phyloP scores from a whole-genome alignment of 225 moss, liverwort and hornwort genomes.

The Anthoceros angustus region DNA sequence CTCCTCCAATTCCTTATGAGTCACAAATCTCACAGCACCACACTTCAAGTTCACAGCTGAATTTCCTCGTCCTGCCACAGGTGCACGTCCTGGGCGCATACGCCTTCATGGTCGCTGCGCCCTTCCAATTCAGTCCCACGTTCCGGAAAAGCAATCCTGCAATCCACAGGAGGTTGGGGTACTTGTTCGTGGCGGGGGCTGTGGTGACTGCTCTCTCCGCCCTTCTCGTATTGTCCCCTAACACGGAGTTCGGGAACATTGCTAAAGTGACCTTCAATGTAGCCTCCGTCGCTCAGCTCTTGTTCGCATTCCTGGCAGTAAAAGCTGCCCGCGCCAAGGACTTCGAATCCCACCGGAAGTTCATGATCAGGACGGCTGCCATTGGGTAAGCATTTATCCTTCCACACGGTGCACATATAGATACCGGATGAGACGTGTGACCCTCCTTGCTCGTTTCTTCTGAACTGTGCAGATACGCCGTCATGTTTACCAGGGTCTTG shows the following conservation, averaged over 20 bases:
- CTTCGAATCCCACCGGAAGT: constrained; percentile 22
- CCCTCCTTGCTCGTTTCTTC: neutral
- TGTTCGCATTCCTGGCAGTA: neutral
- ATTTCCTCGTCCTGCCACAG: constrained; percentile 8
- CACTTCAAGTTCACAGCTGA: neutral
- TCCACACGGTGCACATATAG: neutral
- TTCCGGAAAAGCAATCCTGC: constrained; percentile 23
- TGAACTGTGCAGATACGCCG: constrained; percentile 10
- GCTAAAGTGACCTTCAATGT: constrained; percentile 6
- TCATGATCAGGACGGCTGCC: constrained; percentile 34
- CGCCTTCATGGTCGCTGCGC: constrained; percentile 19
- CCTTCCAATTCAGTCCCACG: constrained; percentile 30
- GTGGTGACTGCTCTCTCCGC: constrained; percentile 6
- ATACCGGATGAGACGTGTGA: neutral
- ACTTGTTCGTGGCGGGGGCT: constrained; percentile 20
- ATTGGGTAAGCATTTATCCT: constrained; percentile 8
- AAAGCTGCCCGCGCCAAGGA: constrained; percentile 17
- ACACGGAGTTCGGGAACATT: constrained; percentile 5
- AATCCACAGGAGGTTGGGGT: constrained; percentile 28
- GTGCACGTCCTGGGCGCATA: constrained; percentile 22
- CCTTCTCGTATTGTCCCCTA: constrained; percentile 4
- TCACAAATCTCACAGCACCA: neutral
- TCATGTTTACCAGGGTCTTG: constrained; percentile 7
- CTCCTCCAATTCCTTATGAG: neutral
- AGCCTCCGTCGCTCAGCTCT: neutral